Base-by-base conservation (phyloP, 208 protist species). In the Crithidia bombi region DNA sequence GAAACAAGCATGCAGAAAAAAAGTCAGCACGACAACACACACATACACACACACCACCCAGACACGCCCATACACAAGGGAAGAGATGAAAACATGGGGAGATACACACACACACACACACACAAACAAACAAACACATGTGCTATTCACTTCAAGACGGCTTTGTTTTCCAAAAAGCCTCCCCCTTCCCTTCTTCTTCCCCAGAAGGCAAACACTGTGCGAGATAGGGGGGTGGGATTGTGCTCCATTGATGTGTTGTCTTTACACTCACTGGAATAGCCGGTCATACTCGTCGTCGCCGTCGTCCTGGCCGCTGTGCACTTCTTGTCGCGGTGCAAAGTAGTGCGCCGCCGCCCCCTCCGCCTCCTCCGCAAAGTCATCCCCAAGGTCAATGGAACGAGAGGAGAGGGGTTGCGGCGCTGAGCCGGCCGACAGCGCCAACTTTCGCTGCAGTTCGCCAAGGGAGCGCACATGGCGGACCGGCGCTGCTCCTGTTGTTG, bases 331-430 rank as follows among this genome's bases (percentile, higher is more conserved):
- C 14, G 75, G 77, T 19, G 63, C 65, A 43, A 91, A 91, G 64
- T 85, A 79, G 44, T 88, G 75, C 7, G 52, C 58, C 14, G 78
- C 78, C 10, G 68, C 77, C 33, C 73, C 79, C 12, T 76, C 59
- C 36, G 68, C 69, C 39, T 85, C 71, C 14, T 58, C 61, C 56
- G 72, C 74, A 25, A 51, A 76, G 50, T 88, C 79, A 19, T 73
- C 59, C 15, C 38, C 50, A 3, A 78, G 21, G 12, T 70, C 51
- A 35, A 68, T 47, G 26, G 62, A 44, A 39, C 64, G 32, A 3
- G 63, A 54, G 33, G 21, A 43, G 9, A 36, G 19, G 21, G 58
- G 28, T 43, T 15, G 57, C 49, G 14, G 28, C 19, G 30, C 26
- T 50, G 35, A 28, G 14, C 30, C 46, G 32, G 36, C 52, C 15